Conservation (phyloP, 2,329 filamentous ascomycete species). For the Fusarium sarcochroum region DNA sequence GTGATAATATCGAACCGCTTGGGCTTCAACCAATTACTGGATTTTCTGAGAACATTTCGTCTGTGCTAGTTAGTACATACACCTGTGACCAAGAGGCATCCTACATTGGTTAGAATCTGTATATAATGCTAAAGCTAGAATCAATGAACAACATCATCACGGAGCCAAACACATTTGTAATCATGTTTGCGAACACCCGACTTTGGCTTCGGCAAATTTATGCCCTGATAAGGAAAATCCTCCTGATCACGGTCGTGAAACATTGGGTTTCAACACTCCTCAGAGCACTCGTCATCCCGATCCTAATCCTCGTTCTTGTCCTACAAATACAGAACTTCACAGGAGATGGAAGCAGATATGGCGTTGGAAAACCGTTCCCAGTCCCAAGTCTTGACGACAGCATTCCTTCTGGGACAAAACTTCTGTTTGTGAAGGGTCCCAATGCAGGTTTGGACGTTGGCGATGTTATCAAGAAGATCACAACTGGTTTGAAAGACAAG, state of each 20-base stretch:
- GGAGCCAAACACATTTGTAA: not conserved
- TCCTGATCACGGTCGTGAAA: slow-evolving; percentile 7
- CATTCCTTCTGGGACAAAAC: not conserved
- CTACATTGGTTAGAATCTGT: no score
- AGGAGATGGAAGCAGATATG: slow-evolving; percentile 15
- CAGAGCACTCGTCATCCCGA: slow-evolving; percentile 5
- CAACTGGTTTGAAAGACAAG: not conserved
- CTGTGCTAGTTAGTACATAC: no score
- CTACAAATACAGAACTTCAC: slow-evolving; percentile 20
- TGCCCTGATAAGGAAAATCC: slow-evolving; percentile 15
- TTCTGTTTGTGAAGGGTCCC: not conserved
- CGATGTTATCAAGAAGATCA: not conserved
- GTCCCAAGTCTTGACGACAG: slow-evolving; percentile 6
- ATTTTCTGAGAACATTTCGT: no score
- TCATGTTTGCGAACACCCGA: slow-evolving; percentile 9
- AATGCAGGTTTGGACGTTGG: slow-evolving; percentile 1
- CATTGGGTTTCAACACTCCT: slow-evolving; percentile 19
- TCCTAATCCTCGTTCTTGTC: slow-evolving; percentile 13
- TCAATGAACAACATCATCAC: not conserved
- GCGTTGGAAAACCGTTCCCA: slow-evolving; percentile 13
- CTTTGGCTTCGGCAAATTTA: slow-evolving; percentile 11
- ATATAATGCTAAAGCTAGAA: no score
- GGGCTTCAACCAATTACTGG: no score
- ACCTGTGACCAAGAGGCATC: no score
- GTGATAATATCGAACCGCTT: not conserved